phyloP scores from a whole-genome alignment of 2,329 filamentous ascomycete species.

The Alternaria novae-zelandiae region DNA sequence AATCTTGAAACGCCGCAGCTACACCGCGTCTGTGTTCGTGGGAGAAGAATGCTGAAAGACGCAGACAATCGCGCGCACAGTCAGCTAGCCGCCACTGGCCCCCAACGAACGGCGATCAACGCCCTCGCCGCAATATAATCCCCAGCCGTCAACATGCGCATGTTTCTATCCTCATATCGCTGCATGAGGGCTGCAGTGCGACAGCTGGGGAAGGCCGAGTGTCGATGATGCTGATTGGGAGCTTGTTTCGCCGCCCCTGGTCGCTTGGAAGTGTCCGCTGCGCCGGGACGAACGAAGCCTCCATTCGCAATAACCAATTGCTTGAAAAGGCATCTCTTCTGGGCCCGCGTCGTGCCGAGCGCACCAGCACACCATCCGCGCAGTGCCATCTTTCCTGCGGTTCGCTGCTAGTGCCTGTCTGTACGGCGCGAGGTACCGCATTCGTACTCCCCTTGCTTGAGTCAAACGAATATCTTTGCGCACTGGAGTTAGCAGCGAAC shows the following conservation, averaged over 20 bases:
- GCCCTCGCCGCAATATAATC: conserved; percentile 18
- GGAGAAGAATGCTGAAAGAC: not conserved
- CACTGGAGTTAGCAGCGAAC: not conserved
- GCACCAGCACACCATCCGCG: conserved; percentile 1
- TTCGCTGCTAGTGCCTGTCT: conserved; percentile 7
- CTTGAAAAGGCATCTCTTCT: conserved; percentile 1
- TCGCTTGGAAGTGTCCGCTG: conserved; percentile 7
- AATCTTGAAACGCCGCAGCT: conserved; percentile 6
- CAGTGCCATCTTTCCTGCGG: conserved; percentile 1
- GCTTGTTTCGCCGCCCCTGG: conserved; percentile 24
- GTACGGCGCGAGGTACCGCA: not conserved
- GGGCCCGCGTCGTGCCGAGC: not conserved
- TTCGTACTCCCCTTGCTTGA: not conserved
- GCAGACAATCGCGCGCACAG: conserved; percentile 7
- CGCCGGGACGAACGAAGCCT: conserved; percentile 15
- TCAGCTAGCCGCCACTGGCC: conserved; percentile 15
- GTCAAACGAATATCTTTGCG: not conserved
- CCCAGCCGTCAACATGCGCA: conserved; percentile 8
- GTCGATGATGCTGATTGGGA: conserved; percentile 19
- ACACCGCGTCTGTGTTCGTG: not conserved
- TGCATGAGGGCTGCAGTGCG: conserved; percentile 19
- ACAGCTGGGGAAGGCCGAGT: conserved; percentile 5
- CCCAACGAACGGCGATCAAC: not conserved
- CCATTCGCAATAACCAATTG: conserved; percentile 1
- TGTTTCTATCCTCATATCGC: conserved; percentile 16